Conservation (phyloP, 192 early-diverging fungal genomes). For the Globomyces pollinis-pini region DNA sequence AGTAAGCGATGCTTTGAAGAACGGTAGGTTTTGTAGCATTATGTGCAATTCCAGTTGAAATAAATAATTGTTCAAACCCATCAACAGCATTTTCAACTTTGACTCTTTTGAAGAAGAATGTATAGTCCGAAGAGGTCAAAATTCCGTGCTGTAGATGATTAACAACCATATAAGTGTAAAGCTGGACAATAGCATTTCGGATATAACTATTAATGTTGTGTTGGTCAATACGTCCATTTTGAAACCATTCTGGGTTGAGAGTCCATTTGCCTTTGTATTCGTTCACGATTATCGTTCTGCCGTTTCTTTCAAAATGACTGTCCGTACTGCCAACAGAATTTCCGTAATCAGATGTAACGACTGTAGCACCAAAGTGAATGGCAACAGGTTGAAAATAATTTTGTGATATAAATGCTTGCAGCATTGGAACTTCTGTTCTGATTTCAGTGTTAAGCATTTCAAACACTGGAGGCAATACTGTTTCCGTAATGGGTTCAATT, state of each 20-base stretch:
- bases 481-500: constrained; percentile 1
- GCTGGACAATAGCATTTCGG: not conserved
- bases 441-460: not conserved
- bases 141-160: not conserved
- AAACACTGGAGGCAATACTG: constrained; percentile 1
- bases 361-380: not conserved
- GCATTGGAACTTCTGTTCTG: not conserved
- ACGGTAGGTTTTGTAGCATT: not conserved
- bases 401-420: constrained; percentile 2
- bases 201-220: not conserved
- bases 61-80: not conserved
- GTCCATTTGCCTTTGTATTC: constrained; percentile 8
- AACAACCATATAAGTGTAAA: not conserved
- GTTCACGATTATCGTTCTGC: not conserved
- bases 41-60: not conserved
- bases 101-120: not conserved
- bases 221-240: not conserved
- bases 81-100: not conserved
- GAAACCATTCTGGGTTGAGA: not conserved
- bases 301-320: constrained; percentile 1
- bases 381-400: not conserved
- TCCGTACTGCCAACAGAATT: not conserved
- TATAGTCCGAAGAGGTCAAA: not conserved
- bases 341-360: not conserved
- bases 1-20: not conserved